Evolutionary conservation across 192 early-diverging fungal species (phyloP).

Genomic region (Funneliformis mosseae): DNA sequence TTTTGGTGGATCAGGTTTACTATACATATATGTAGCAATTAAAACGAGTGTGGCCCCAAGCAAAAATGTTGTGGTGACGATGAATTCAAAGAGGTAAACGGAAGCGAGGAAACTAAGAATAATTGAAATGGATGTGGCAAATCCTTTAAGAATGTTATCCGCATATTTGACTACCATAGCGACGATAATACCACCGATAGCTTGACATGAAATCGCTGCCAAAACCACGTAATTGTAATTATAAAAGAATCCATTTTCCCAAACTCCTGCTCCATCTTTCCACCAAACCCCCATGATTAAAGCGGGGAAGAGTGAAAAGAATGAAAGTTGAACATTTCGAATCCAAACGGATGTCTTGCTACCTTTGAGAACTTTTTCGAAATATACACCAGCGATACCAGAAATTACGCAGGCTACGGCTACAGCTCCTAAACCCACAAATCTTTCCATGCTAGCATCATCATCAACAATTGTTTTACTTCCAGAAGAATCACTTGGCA

Average conservation of each 20-base stretch:
- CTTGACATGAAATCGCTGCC: slow-evolving; percentile 84
- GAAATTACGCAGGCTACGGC: slow-evolving; percentile 85
- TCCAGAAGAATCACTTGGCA: slow-evolving; percentile 35
- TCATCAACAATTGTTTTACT: slow-evolving; percentile 16
- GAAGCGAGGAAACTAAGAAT: slow-evolving; percentile 86
- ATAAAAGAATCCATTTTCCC: slow-evolving; percentile 85
- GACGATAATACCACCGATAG: slow-evolving; percentile 91
- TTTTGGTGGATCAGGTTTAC: slow-evolving; percentile 48
- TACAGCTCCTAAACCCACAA: slow-evolving; percentile 82
- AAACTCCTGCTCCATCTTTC: slow-evolving; percentile 72
- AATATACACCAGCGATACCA: slow-evolving; percentile 96
- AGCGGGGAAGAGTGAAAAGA: slow-evolving; percentile 81
- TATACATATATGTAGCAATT: slow-evolving; percentile 79
- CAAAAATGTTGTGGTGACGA: slow-evolving; percentile 70
- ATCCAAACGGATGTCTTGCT: slow-evolving; percentile 79
- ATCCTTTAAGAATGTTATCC: slow-evolving; percentile 99
- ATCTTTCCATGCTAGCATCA: slow-evolving; percentile 46
- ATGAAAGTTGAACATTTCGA: slow-evolving; percentile 90
- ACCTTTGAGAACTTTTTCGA: slow-evolving; percentile 97
- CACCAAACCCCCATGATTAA: slow-evolving; percentile 76
- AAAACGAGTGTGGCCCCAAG: slow-evolving; percentile 74
- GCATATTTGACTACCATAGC: slow-evolving; percentile 97
- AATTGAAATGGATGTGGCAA: slow-evolving; percentile 96
- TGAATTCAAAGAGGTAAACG: slow-evolving; percentile 82
- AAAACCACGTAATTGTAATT: slow-evolving; percentile 85